Base-by-base conservation (phyloP, 164 flowering plant genomes). In the Liriodendron chinense region DNA sequence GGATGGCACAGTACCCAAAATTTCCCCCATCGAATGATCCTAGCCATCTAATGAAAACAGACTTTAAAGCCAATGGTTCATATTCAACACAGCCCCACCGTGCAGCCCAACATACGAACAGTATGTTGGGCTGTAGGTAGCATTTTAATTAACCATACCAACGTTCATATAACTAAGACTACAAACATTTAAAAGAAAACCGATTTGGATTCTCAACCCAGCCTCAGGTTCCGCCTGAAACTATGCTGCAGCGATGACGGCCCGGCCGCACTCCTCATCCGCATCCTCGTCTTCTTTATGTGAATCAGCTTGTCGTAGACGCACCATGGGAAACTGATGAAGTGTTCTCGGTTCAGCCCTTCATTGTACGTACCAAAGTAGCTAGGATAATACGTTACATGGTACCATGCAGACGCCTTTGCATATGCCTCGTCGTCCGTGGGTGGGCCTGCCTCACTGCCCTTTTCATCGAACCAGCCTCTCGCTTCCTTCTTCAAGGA, bases 381-480 rank as follows among this genome's bases (percentile, higher is more conserved):
- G n/a, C 50, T 34, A 0, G 84, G 90, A 78, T 95, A 94, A 75
- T 95, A 95, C 0, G 98, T 89, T 47, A 92, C 97, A 75, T 93
- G 85, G 75, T 95, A 93, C 94, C 98, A 93, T 56, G 97, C 98
- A 1, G 98, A 92, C 7, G 97, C 97, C 79, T 88, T 90, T 48
- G 97, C 92, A 80, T 79, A 76, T 1, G 65, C 50, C 70, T 87
- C 82, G 21, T 79, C 84, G 22, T 70, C 65, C 53, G 72, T 80
- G 23, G 25, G 23, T n/a, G 69, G 25, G 9, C 22, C 24, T 18
- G 68, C 59, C n/a, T 47, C 75, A 14, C 61, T 76, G 13, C 50
- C 77, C 68, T 75, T 77, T 59, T 84, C 82, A 34, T 84, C 83
- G 80, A 93, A 91, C 94, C 96, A 89, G 0, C 77, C 47, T 74